Conservation (phyloP, 2,329 filamentous ascomycete species). For the Fusarium xylarioides region DNA sequence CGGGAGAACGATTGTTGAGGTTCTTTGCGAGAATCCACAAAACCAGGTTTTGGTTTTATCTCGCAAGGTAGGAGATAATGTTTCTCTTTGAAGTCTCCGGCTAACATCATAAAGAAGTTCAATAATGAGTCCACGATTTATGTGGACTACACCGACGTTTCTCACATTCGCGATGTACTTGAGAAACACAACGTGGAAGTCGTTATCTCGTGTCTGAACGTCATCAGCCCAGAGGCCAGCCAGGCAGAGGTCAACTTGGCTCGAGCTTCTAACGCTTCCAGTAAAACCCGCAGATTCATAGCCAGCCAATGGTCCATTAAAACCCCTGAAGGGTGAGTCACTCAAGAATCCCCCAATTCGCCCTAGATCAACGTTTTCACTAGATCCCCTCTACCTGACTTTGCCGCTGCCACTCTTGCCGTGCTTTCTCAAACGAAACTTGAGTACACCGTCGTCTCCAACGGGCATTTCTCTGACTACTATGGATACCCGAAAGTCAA, state of each 20-base stretch:
- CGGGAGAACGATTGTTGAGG: neutral
- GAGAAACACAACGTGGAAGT: neutral
- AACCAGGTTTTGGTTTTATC: neutral
- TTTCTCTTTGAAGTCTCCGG: rapidly evolving
- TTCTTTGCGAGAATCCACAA: neutral
- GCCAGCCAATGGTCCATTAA: neutral
- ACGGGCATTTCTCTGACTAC: neutral
- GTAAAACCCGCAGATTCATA: rapidly evolving
- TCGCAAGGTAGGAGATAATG: neutral
- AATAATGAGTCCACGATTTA: neutral
- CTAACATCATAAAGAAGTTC: neutral
- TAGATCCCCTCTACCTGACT: neutral
- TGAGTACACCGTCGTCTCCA: neutral
- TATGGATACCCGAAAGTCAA: neutral
- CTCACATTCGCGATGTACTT: neutral
- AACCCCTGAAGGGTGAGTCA: neutral
- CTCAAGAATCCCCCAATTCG: rapidly evolving
- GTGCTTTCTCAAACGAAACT: neutral
- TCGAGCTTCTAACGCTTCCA: neutral
- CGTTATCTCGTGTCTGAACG: neutral
- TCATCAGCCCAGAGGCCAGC: neutral
- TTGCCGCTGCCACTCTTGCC: neutral
- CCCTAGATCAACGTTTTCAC: rapidly evolving
- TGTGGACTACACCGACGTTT: neutral
- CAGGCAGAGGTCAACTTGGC: neutral